A percentile compares a stretch with the other conserved stretches of the same genome.
Conservation (phyloP, 208 protist genomes). For the Trypanosoma mega region DNA sequence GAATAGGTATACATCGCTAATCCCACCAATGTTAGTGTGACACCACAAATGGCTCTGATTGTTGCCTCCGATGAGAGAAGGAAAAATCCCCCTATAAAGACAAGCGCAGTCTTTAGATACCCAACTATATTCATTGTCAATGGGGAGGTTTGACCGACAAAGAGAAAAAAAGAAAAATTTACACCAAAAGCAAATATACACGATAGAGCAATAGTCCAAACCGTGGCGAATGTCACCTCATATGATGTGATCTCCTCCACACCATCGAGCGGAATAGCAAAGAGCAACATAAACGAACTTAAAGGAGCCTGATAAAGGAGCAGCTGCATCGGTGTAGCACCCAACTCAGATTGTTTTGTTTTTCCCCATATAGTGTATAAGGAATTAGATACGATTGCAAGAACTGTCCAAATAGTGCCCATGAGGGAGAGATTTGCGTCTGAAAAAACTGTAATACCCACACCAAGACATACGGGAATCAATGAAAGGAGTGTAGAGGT, state of each 20-base stretch:
- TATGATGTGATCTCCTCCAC: slow-evolving; percentile 38
- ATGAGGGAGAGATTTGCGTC: slow-evolving; percentile 61
- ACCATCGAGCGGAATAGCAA: slow-evolving; percentile 67
- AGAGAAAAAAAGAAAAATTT: slow-evolving; percentile 90
- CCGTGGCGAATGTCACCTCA: slow-evolving; percentile 44
- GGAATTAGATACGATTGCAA: slow-evolving; percentile 78
- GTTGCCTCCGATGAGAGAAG: slow-evolving; percentile 39
- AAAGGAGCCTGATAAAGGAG: slow-evolving; percentile 86
- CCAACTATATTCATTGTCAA: slow-evolving; percentile 85
- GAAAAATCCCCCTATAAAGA: slow-evolving; percentile 66
- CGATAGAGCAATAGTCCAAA: slow-evolving; percentile 69
- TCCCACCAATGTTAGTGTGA: slow-evolving; percentile 55
- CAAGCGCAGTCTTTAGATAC: slow-evolving; percentile 79
- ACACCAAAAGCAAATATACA: slow-evolving; percentile 85
- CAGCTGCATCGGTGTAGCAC: slow-evolving; percentile 77
- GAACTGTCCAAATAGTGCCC: slow-evolving; percentile 56
- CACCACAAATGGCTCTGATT: slow-evolving; percentile 40
- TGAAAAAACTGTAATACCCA: slow-evolving; percentile 62
- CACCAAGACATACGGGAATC: slow-evolving; percentile 73
- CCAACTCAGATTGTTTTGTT: slow-evolving; percentile 85
- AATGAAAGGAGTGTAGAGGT: slow-evolving; percentile 52
- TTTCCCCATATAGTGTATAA: slow-evolving; percentile 92
- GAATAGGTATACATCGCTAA: slow-evolving; percentile 57
- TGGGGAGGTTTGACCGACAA: slow-evolving; percentile 77
- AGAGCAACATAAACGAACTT: slow-evolving; percentile 72